A percentile compares a stretch with the other conserved stretches of the same genome.
phyloP scores from a whole-genome alignment of 1,284 basidiomycete species.

The Chalciporus sp. region DNA sequence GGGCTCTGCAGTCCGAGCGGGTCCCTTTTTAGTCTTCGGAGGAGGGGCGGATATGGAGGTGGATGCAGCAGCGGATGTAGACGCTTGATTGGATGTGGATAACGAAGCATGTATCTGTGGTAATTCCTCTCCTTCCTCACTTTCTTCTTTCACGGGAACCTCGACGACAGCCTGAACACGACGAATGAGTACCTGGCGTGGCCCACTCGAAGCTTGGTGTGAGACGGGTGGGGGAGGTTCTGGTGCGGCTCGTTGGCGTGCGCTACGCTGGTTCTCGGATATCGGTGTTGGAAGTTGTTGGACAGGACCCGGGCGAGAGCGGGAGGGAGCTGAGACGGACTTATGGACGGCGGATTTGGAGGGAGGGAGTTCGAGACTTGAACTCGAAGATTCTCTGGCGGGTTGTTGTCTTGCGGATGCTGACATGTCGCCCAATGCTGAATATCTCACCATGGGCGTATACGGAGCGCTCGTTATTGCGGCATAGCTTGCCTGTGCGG shows the following conservation, averaged over 20 bases:
- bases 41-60: conserved; percentile 2
- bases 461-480: conserved; percentile 17
- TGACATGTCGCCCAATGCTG: conserved; percentile 14
- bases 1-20: background rate
- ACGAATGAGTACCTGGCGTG: conserved; percentile 38
- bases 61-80: conserved; percentile 15
- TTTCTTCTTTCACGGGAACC: conserved; percentile 49
- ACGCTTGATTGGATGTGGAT: conserved; percentile 9
- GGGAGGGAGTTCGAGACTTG: conserved; percentile 14
- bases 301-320: conserved; percentile 12
- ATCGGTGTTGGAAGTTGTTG: conserved; percentile 34
- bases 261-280: conserved; percentile 34
- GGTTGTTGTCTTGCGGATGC: conserved; percentile 25
- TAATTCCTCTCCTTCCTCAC: conserved; percentile 30
- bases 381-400: conserved; percentile 10
- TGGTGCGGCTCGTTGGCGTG: conserved; percentile 28
- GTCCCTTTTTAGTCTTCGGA: conserved; percentile 14
- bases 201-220: conserved; percentile 14
- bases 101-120: conserved; percentile 6
- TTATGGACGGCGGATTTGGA: conserved; percentile 21
- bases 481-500: conserved; percentile 31
- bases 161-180: conserved; percentile 48
- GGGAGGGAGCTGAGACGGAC: conserved; percentile 4
- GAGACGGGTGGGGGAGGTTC: background rate
- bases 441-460: conserved; percentile 27